These are phyloP conservation scores for Carex myosuroides DNA, from an alignment of 176 grass and related monocot species.

Conservation along the genomic window DNA sequence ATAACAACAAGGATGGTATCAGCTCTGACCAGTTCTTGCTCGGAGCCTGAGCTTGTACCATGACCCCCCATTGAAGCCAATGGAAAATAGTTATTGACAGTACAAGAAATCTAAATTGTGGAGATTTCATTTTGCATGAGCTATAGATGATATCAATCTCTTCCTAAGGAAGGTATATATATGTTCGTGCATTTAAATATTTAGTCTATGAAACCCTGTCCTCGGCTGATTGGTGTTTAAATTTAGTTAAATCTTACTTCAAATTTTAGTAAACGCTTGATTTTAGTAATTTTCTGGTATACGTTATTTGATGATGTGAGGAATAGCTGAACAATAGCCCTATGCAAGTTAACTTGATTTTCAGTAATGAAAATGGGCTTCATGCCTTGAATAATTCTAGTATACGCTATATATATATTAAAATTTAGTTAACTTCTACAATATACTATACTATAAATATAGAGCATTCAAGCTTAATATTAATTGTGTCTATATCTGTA, in stretches of 20 bases:
- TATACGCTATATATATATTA: background rate
- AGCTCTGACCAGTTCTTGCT: background rate
- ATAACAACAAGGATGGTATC: conserved; percentile 35
- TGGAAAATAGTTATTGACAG: background rate
- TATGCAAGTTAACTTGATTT: too few species aligned
- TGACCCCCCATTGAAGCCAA: background rate
- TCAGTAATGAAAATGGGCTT: too few species aligned
- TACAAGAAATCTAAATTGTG: background rate
- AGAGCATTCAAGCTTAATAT: too few species aligned
- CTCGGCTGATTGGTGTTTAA: background rate
- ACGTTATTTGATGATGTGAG: background rate
- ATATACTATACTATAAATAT: too few species aligned
- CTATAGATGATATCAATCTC: background rate
- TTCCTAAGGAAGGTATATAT: background rate
- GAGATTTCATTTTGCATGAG: background rate
- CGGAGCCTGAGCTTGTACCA: background rate
- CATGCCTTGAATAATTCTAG: background rate
- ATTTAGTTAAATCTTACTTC: background rate
- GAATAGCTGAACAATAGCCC: too few species aligned
- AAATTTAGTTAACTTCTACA: background rate
- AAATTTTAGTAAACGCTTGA: background rate
- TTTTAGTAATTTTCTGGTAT: background rate
- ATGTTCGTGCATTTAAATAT: background rate
- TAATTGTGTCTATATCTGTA: too few species aligned
- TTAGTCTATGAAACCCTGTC: background rate